Evolutionary conservation across 306 rosid genomes (phyloP).

Genomic region (Cucurbita moschata): DNA sequence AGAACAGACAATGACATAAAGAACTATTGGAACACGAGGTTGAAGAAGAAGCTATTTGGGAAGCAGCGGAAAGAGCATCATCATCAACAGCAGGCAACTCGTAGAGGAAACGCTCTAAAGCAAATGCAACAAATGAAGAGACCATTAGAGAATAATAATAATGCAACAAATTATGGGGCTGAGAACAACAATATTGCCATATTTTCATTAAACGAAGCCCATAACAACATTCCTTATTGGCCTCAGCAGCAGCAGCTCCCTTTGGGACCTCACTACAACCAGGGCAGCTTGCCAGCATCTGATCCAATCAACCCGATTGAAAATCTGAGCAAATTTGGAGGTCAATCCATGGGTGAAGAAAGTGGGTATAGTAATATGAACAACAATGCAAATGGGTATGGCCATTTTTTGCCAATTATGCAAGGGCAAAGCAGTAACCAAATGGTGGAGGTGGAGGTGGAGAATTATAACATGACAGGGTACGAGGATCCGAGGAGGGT

Average conservation of each 20-base stretch:
- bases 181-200: neutral
- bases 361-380: neutral
- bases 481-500: neutral
- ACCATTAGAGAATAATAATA: neutral
- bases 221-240: neutral
- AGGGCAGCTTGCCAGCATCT: no score
- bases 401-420: neutral
- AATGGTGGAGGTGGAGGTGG: neutral
- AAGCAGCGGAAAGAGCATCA: constrained; percentile 40
- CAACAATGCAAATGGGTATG: neutral
- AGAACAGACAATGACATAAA: constrained; percentile 50
- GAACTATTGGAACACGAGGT: constrained; percentile 54
- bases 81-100: constrained; percentile 13
- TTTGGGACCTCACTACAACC: neutral
- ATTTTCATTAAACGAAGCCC: neutral
- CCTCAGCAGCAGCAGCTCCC: neutral
- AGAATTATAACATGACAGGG: neutral
- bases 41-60: constrained; percentile 56
- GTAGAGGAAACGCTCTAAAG: constrained; percentile 21
- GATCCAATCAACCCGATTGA: neutral
- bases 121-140: constrained; percentile 12
- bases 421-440: constrained; percentile 3
- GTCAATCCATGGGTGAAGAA: neutral
- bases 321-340: neutral
- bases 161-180: neutral